Conservation (phyloP, 768 basidiomycete species). For the Russula sp. region DNA sequence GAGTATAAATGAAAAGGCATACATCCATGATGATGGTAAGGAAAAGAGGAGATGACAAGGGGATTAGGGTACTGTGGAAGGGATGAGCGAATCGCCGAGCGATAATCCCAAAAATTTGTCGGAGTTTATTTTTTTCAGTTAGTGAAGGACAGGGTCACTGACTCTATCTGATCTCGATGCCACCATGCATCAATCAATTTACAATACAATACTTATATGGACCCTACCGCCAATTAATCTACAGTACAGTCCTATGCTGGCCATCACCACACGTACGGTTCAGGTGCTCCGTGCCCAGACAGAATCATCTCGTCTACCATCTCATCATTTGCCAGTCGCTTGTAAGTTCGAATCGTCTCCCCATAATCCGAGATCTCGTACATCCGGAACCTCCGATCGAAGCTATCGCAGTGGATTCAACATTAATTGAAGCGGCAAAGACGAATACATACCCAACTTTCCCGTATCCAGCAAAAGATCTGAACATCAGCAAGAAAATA, state of each 20-base stretch:
- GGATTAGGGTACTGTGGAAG: constrained; percentile 13
- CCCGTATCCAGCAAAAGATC: constrained; percentile 80
- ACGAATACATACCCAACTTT: constrained; percentile 54
- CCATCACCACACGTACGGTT: constrained; percentile 11
- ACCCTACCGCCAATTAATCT: background rate
- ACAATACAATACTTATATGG: background rate
- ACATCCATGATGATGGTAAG: constrained; percentile 43
- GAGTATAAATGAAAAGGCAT: constrained; percentile 26
- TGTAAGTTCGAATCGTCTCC: constrained; percentile 87
- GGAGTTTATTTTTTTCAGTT: constrained; percentile 43
- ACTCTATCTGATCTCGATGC: background rate
- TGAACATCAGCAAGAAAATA: constrained; percentile 26
- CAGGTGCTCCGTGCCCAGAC: constrained; percentile 41
- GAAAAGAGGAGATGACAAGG: constrained; percentile 1
- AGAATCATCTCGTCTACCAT: constrained; percentile 61
- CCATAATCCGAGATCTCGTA: constrained; percentile 87
- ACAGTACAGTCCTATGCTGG: background rate
- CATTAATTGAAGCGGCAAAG: constrained; percentile 3
- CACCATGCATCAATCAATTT: background rate
- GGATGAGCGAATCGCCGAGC: constrained; percentile 23
- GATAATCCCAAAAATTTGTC: constrained; percentile 47
- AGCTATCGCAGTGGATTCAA: constrained; percentile 39
- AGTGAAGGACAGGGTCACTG: background rate
- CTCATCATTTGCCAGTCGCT: constrained; percentile 67
- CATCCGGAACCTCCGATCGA: constrained; percentile 86